Base-by-base conservation (phyloP, 768 basidiomycete genomes). In the Leccinum arenicola region DNA sequence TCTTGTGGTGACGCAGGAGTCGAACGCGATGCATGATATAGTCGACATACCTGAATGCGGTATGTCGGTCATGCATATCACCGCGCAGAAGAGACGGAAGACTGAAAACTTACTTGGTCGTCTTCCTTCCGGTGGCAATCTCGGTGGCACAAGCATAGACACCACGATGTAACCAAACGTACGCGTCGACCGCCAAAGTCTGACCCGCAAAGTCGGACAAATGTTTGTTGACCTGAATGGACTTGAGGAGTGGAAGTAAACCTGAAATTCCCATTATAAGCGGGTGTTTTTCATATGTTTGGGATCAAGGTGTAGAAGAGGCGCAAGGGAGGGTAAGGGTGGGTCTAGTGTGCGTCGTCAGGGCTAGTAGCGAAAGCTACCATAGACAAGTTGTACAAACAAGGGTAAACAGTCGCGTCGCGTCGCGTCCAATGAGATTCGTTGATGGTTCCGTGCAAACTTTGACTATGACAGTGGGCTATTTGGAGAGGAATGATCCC, bases 11-110 rank as follows among this genome's bases (percentile, higher is more conserved):
- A 61, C 85, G 84, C 53, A 99, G 75, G 55, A 98, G 82, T 29
- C 94, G 84, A 48, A 98, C 86, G 33, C 90, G 86, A 64, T 93
- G 86, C 94, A 98, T 96, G 40, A 89, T 89, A 75, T 96, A 99
- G 71, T 96, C 88, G 59, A 98, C 93, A 79, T 97, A 98, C 77
- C 95, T 96, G 54, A 29, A 58, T 47, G 19, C 27, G 49, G 45
- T 8, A 43, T 47, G 45, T 69, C 50, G 62, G 58, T 54, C 23
- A 27, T 19, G 45, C 4, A 15, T 27, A 17, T 36, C 17, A 25
- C 8, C 5, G 9, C 5, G 14, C 5, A 23, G 35, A 38, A 40
- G 10, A 12, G 12, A 9, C 11, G 6, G 3, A 54, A 50, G 54
- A 58, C 43, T 23, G 27, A 54, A 52, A 33, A 77, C 88, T 77